phyloP scores from a whole-genome alignment of 1,139 yeast genomes.

The Diutina mesorugosa region DNA sequence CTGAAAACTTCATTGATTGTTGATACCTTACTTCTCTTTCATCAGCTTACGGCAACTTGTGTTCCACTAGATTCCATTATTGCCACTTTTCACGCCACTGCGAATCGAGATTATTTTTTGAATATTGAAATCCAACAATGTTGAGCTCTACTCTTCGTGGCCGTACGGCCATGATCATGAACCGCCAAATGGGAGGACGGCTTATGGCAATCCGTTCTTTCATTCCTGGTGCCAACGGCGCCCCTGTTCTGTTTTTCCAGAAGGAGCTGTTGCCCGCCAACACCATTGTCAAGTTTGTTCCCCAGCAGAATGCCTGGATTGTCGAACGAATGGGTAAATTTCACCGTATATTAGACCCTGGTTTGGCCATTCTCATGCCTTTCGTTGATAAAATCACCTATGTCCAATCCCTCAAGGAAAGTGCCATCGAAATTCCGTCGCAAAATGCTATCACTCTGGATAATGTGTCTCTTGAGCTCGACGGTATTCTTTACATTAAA shows the following conservation, averaged over 20 bases:
- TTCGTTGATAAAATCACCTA: slow-evolving; percentile 65
- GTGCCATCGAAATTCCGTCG: slow-evolving; percentile 72
- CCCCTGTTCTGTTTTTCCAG: slow-evolving; percentile 37
- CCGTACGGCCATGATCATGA: not conserved
- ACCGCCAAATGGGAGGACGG: not conserved
- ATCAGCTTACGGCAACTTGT: no score
- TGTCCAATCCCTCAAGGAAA: slow-evolving; percentile 72
- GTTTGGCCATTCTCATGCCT: slow-evolving; percentile 63
- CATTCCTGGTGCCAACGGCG: not conserved
- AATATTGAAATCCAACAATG: not conserved
- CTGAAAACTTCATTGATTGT: no score
- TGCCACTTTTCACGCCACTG: not conserved
- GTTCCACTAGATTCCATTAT: not conserved
- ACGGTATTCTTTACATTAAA: slow-evolving; percentile 69
- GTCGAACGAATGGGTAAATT: slow-evolving; percentile 89
- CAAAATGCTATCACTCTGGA: slow-evolving; percentile 82
- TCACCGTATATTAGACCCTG: slow-evolving; percentile 63
- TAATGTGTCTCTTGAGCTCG: slow-evolving; percentile 74
- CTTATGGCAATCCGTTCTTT: not conserved
- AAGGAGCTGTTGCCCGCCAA: slow-evolving; percentile 57
- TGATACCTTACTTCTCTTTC: no score
- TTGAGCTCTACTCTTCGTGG: not conserved
- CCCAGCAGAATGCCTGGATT: slow-evolving; percentile 86
- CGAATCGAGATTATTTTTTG: not conserved
- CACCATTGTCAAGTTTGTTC: slow-evolving; percentile 67